phyloP scores from a whole-genome alignment of 176 grass and related monocot genomes.

The Zoysia japonica region DNA sequence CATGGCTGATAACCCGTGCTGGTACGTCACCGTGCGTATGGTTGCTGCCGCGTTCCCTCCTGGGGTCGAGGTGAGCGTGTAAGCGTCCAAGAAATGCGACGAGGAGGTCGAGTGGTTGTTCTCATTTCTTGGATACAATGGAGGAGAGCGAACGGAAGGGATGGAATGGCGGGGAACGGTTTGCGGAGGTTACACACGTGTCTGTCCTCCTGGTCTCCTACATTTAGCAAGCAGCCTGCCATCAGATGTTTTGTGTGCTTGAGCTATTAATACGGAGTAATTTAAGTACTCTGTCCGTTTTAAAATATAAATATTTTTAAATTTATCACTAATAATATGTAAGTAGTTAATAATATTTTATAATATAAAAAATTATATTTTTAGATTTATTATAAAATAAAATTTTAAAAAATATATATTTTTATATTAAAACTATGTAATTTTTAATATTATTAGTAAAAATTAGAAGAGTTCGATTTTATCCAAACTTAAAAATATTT shows the following conservation, averaged over 20 bases:
- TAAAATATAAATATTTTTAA: too few species aligned
- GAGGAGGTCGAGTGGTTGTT: slow-evolving; percentile 1
- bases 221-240: slow-evolving; percentile 19
- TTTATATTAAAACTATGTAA: too few species aligned
- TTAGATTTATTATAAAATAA: too few species aligned
- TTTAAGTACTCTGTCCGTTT: too few species aligned
- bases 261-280: neutral
- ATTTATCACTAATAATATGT: too few species aligned
- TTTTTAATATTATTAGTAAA: too few species aligned
- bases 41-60: slow-evolving; percentile 17
- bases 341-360: too few species aligned
- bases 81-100: slow-evolving; percentile 54
- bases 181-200: slow-evolving; percentile 33
- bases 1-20: slow-evolving; percentile 37
- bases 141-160: slow-evolving; percentile 36
- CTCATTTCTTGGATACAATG: slow-evolving; percentile 21
- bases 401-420: too few species aligned
- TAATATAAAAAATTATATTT: too few species aligned
- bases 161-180: slow-evolving; percentile 37
- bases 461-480: too few species aligned
- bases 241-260: neutral
- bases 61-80: slow-evolving; percentile 20
- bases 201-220: neutral
- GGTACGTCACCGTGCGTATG: neutral
- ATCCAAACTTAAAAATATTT: too few species aligned